Conservation (phyloP, 2,329 filamentous ascomycete genomes). For the Elsinoe necatrix region DNA sequence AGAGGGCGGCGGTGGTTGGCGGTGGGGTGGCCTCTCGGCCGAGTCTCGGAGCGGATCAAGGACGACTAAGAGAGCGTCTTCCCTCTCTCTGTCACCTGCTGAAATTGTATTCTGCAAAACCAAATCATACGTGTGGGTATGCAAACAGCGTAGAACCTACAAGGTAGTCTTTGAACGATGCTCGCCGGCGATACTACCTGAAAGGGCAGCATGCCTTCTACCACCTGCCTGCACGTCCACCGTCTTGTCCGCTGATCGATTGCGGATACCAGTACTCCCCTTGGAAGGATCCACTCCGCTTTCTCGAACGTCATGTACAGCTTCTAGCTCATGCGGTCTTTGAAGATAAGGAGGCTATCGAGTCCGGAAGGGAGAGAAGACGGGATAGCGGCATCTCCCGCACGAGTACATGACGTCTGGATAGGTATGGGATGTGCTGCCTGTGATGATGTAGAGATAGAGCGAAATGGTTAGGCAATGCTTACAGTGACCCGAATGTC, state of each 20-base stretch:
- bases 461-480: background rate
- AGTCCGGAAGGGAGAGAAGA: background rate
- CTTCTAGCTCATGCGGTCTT: background rate
- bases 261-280: background rate
- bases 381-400: background rate
- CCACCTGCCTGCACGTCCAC: background rate
- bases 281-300: background rate
- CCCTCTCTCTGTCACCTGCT: too few species aligned
- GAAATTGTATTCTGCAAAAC: too few species aligned
- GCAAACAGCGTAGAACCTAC: too few species aligned
- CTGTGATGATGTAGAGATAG: background rate
- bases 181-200: background rate
- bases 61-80: too few species aligned
- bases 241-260: background rate
- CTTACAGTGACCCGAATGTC: background rate
- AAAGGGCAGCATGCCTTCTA: background rate
- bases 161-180: background rate
- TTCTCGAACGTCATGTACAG: background rate
- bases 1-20: background rate
- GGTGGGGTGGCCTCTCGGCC: background rate
- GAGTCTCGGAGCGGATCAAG: background rate
- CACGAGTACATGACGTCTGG: background rate
- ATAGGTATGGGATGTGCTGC: background rate
- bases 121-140: too few species aligned
- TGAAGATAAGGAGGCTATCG: background rate